Percentiles rank a stretch among this genome's conserved stretches.
These are phyloP conservation scores for Ascocoryne sarcoides DNA, from an alignment of 2,329 filamentous ascomycete genomes.

Conservation along the genomic window DNA sequence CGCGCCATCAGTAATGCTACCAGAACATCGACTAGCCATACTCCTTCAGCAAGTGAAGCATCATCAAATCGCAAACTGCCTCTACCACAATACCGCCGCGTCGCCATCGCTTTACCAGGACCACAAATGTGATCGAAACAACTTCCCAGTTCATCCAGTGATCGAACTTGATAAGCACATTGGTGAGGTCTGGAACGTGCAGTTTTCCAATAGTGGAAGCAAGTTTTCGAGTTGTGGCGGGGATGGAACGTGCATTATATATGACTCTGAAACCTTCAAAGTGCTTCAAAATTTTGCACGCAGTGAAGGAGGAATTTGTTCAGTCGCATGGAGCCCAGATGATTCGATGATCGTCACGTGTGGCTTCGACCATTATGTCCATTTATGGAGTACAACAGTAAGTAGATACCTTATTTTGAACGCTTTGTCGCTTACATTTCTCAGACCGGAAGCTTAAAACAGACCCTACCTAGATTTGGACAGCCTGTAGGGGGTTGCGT, in stretches of 20 bases:
- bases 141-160: slow-evolving; percentile 68
- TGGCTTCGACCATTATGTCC: slow-evolving; percentile 62
- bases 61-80: slow-evolving; percentile 71
- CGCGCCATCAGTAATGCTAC: slow-evolving; percentile 94
- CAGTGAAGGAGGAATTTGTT: slow-evolving; percentile 65
- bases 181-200: slow-evolving; percentile 85
- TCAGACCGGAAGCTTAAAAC: slow-evolving; percentile 55
- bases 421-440: slow-evolving; percentile 7
- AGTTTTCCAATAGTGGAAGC: slow-evolving; percentile 81
- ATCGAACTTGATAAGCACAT: slow-evolving; percentile 63
- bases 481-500: slow-evolving; percentile 82
- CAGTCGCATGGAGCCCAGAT: slow-evolving; percentile 87
- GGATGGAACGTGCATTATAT: slow-evolving; percentile 69
- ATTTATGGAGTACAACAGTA: slow-evolving; percentile 67
- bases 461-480: slow-evolving; percentile 60
- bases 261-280: slow-evolving; percentile 64
- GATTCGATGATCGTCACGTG: slow-evolving; percentile 81
- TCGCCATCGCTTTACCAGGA: slow-evolving; percentile 84
- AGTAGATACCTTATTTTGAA: slow-evolving; percentile 24
- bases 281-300: slow-evolving; percentile 53
- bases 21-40: slow-evolving; percentile 75
- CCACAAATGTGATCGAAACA: slow-evolving; percentile 69
- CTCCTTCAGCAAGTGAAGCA: slow-evolving; percentile 78
- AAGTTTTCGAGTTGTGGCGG: slow-evolving; percentile 75
- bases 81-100: slow-evolving; percentile 76